These are phyloP conservation scores for Mallotus nudiflorus DNA, from an alignment of 345 rosid genomes.

Conservation along the genomic window DNA sequence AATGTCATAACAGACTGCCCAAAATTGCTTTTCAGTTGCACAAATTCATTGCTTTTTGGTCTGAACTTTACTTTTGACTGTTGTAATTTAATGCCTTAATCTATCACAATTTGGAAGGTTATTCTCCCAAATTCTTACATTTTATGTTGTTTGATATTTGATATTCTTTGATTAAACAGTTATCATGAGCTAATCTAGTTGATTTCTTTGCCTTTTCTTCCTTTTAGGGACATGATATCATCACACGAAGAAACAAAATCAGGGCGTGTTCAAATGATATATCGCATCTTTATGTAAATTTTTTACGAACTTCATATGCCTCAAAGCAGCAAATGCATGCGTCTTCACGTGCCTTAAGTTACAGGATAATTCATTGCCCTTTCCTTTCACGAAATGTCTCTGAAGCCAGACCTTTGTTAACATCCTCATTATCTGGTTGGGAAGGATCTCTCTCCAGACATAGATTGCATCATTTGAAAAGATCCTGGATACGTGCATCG, in stretches of 20 bases:
- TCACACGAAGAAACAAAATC: conserved; percentile 34
- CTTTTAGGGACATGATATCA: conserved; percentile 54
- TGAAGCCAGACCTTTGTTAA: conserved; percentile 28
- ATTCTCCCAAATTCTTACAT: not conserved
- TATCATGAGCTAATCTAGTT: conserved; percentile 20
- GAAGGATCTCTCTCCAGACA: conserved; percentile 38
- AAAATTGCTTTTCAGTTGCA: not conserved
- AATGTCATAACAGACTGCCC: not conserved
- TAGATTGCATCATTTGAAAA: conserved; percentile 34
- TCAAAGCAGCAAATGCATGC: conserved; percentile 24
- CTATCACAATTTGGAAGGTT: not conserved
- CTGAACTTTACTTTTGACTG: not conserved
- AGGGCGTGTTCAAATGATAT: conserved; percentile 24
- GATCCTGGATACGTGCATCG: conserved; percentile 44
- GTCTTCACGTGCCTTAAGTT: conserved; percentile 26
- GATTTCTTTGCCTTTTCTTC: conserved; percentile 17
- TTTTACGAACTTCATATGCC: conserved; percentile 22
- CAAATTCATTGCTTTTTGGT: not conserved
- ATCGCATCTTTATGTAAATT: conserved; percentile 37
- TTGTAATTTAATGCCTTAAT: not conserved
- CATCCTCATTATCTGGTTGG: conserved; percentile 30
- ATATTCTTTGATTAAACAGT: conserved; percentile 1
- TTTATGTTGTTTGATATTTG: not conserved
- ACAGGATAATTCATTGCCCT: conserved; percentile 32
- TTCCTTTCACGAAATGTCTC: conserved; percentile 32